Conservation (phyloP, 768 basidiomycete genomes). For the Galerina sulciceps region DNA sequence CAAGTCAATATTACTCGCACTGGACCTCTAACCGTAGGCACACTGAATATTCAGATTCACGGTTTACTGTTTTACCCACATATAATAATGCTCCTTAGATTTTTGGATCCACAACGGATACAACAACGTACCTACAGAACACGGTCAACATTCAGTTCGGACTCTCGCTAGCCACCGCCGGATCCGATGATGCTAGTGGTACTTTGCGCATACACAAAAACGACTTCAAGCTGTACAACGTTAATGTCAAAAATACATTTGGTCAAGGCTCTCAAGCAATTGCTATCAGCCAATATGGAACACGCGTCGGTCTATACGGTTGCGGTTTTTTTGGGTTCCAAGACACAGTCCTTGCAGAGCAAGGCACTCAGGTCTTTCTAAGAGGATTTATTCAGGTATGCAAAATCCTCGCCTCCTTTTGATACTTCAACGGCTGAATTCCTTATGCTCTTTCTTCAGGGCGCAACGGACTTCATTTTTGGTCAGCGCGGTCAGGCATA, state of each 20-base stretch:
- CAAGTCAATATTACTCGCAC: conserved; percentile 48
- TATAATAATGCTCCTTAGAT: conserved; percentile 30
- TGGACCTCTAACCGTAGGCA: conserved; percentile 43
- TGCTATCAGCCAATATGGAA: conserved; percentile 54
- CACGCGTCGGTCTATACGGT: conserved; percentile 45
- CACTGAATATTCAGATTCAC: not conserved
- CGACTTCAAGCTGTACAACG: conserved; percentile 53
- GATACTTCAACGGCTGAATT: not conserved
- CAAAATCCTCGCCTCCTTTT: not conserved
- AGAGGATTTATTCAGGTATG: conserved; percentile 50
- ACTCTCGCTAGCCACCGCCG: conserved; percentile 36
- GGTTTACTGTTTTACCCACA: not conserved
- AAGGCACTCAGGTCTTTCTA: conserved; percentile 53
- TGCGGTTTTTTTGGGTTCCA: conserved; percentile 53
- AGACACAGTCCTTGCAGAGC: conserved; percentile 49
- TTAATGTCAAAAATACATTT: conserved; percentile 52
- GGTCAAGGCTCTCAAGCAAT: conserved; percentile 51
- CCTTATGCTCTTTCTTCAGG: conserved; percentile 28
- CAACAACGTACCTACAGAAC: conserved; percentile 41
- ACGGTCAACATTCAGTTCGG: conserved; percentile 43
- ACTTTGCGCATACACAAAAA: conserved; percentile 53
- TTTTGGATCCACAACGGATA: conserved; percentile 48
- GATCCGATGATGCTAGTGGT: conserved; percentile 51
- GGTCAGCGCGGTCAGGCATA: conserved; percentile 47
- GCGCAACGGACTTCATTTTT: conserved; percentile 56